Evolutionary conservation across 1,139 yeast species (phyloP).

Genomic region (Protomyces lactucae-debilis): DNA sequence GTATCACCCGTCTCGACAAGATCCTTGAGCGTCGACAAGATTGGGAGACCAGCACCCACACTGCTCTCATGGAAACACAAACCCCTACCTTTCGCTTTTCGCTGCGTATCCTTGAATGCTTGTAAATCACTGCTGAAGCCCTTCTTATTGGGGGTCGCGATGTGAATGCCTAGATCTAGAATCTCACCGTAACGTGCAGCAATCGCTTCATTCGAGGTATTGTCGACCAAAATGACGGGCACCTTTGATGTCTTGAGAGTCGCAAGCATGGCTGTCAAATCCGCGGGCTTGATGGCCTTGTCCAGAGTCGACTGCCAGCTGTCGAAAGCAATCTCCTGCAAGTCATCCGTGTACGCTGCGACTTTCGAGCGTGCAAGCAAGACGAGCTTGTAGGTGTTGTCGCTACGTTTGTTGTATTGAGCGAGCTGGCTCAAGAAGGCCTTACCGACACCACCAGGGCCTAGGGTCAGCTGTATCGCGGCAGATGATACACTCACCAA

Average conservation of each 20-base stretch:
- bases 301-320: constrained; percentile 53
- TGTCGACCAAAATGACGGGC: constrained; percentile 85
- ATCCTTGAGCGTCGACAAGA: constrained; percentile 81
- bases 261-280: constrained; percentile 54
- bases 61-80: constrained; percentile 96
- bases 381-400: constrained; percentile 69
- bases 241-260: constrained; percentile 60
- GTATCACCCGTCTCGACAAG: constrained; percentile 87
- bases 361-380: constrained; percentile 45
- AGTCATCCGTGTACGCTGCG: constrained; percentile 51
- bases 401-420: constrained; percentile 60
- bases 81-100: constrained; percentile 32
- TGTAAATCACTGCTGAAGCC: constrained; percentile 80
- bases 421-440: constrained; percentile 74
- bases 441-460: constrained; percentile 92
- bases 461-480: constrained; percentile 36
- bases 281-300: constrained; percentile 46
- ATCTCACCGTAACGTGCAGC: constrained; percentile 75
- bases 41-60: constrained; percentile 98
- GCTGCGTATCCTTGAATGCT: constrained; percentile 71
- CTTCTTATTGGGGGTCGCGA: constrained; percentile 97
- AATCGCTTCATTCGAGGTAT: constrained; percentile 76
- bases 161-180: constrained; percentile 71
- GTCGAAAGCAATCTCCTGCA: constrained; percentile 60
- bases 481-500: neutral